phyloP scores from a whole-genome alignment of 2,329 filamentous ascomycete genomes.

The Ambrosiella beaveri region DNA sequence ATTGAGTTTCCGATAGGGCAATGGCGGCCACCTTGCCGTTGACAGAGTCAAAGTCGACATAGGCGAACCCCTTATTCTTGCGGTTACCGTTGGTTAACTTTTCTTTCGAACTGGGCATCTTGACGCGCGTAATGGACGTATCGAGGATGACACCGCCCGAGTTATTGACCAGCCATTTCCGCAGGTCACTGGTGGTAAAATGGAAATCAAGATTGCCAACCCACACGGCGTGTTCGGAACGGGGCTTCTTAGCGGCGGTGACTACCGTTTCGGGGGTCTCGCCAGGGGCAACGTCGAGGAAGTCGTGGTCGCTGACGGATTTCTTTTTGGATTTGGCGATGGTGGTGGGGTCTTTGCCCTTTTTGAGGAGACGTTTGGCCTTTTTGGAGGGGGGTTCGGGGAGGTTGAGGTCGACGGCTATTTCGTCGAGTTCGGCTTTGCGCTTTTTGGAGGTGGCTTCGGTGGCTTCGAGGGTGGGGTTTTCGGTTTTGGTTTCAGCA shows the following conservation, averaged over 20 bases:
- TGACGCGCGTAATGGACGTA: slow-evolving; percentile 64
- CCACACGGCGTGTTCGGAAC: slow-evolving; percentile 79
- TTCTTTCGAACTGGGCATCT: slow-evolving; percentile 40
- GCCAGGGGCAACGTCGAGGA: slow-evolving; percentile 2
- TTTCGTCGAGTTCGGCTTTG: slow-evolving; percentile 51
- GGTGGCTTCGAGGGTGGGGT: background rate
- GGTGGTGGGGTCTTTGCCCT: slow-evolving; percentile 44
- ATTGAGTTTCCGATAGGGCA: slow-evolving; percentile 66
- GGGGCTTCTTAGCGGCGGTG: slow-evolving; percentile 26
- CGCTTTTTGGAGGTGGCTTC: slow-evolving; percentile 42
- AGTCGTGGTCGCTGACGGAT: slow-evolving; percentile 20
- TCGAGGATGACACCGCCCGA: slow-evolving; percentile 48
- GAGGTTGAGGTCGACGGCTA: slow-evolving; percentile 77
- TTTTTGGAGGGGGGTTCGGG: slow-evolving; percentile 94
- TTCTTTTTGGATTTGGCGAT: slow-evolving; percentile 23
- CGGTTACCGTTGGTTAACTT: slow-evolving; percentile 15
- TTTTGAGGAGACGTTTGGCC: slow-evolving; percentile 76
- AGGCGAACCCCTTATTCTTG: slow-evolving; percentile 85
- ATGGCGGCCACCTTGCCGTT: slow-evolving; percentile 60
- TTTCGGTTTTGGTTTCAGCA: background rate
- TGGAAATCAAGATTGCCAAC: slow-evolving; percentile 89
- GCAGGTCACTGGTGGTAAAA: slow-evolving; percentile 55
- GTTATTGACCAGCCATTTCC: slow-evolving; percentile 60
- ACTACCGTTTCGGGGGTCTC: background rate
- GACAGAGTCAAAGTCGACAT: slow-evolving; percentile 71